These are phyloP conservation scores for Moelleriella libera DNA, from an alignment of 2,329 filamentous ascomycete genomes.

Conservation along the genomic window DNA sequence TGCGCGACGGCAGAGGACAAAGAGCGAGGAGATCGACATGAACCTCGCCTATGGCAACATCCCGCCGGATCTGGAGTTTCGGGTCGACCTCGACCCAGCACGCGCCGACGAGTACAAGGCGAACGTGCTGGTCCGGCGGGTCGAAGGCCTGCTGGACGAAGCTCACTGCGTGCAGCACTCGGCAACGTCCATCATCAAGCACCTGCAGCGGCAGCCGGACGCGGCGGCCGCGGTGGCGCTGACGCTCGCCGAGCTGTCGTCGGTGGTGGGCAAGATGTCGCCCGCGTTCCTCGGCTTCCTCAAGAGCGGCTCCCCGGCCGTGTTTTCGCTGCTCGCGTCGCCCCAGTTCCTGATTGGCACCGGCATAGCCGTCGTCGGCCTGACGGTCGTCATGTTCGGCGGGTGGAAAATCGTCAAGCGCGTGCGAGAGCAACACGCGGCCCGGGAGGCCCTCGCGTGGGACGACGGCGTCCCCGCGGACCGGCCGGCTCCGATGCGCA, in stretches of 20 bases:
- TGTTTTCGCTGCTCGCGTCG: conserved; percentile 74
- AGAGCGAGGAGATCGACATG: conserved; percentile 59
- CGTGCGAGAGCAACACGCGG: conserved; percentile 36
- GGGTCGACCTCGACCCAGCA: conserved; percentile 30
- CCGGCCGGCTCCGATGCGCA: conserved; percentile 12
- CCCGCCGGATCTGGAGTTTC: conserved; percentile 48
- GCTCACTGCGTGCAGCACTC: conserved; percentile 80
- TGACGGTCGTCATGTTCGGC: conserved; percentile 92
- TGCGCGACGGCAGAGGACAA: conserved; percentile 9
- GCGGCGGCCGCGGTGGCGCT: conserved; percentile 88
- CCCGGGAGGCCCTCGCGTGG: conserved; percentile 14
- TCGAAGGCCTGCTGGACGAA: conserved; percentile 70
- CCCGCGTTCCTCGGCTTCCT: conserved; percentile 63
- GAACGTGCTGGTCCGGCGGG: conserved; percentile 50
- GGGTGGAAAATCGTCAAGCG: conserved; percentile 96
- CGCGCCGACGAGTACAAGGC: conserved; percentile 35
- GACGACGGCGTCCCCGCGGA: conserved; percentile 11
- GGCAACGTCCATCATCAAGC: conserved; percentile 67
- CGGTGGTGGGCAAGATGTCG: conserved; percentile 68
- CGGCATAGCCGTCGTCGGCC: conserved; percentile 64
- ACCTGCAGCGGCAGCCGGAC: conserved; percentile 59
- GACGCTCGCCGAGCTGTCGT: conserved; percentile 81
- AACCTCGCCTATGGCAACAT: conserved; percentile 81
- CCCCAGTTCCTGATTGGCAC: conserved; percentile 93
- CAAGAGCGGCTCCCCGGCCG: conserved; percentile 69